These are phyloP conservation scores for Euptelea pleiosperma DNA, from an alignment of 164 flowering plant species.

Conservation along the genomic window DNA sequence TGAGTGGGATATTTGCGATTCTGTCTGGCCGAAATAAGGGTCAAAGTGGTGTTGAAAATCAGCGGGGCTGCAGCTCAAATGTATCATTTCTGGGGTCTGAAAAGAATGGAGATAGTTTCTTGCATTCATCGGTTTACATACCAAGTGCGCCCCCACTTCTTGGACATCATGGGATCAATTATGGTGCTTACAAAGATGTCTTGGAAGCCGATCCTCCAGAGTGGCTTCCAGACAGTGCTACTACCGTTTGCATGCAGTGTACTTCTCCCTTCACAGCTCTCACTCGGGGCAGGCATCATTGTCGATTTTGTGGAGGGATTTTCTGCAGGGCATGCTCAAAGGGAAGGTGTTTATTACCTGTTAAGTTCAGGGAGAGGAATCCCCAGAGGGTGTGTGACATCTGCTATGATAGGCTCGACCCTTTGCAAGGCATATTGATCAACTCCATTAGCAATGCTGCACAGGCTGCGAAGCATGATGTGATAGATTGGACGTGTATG, in stretches of 20 bases:
- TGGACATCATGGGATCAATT: slow-evolving; percentile 48
- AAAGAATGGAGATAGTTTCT: slow-evolving; percentile 73
- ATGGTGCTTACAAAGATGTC: slow-evolving; percentile 62
- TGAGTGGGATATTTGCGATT: slow-evolving; percentile 76
- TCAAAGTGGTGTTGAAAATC: slow-evolving; percentile 10
- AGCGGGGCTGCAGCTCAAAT: slow-evolving; percentile 39
- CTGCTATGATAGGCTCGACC: slow-evolving; percentile 93
- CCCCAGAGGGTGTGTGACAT: slow-evolving; percentile 94
- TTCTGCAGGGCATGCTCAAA: slow-evolving; percentile 79
- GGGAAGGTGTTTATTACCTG: slow-evolving; percentile 89
- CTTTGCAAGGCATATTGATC: slow-evolving; percentile 68
- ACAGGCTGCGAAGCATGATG: slow-evolving; percentile 89
- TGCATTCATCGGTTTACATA: slow-evolving; percentile 74
- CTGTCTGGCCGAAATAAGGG: slow-evolving; percentile 59
- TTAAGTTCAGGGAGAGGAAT: slow-evolving; percentile 81
- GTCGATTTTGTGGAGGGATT: slow-evolving; percentile 93
- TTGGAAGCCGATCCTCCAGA: slow-evolving; percentile 91
- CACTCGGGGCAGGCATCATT: slow-evolving; percentile 94
- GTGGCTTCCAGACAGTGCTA: slow-evolving; percentile 88
- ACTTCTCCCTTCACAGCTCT: slow-evolving; percentile 72
- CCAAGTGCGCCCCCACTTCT: slow-evolving; percentile 98
- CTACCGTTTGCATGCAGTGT: slow-evolving; percentile 80
- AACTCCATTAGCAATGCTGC: slow-evolving; percentile 80
- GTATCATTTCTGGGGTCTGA: slow-evolving; percentile 68
- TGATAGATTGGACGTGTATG: slow-evolving; percentile 78